Evolutionary conservation across 1,139 yeast species (phyloP).

Genomic region (Kluyveromyces sp.): DNA sequence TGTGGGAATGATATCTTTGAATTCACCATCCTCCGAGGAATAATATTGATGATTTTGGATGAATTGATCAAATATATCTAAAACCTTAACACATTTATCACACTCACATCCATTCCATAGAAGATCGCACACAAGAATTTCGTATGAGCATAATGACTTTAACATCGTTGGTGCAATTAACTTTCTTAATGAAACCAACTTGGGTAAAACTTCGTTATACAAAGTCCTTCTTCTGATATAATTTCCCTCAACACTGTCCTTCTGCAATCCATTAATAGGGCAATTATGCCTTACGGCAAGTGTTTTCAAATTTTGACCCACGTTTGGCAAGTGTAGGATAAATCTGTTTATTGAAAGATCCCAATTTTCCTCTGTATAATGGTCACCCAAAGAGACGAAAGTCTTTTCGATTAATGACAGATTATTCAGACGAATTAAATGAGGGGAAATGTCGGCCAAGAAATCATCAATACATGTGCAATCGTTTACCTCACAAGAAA

Average conservation of each 20-base stretch:
- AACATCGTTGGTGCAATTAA: conserved; percentile 52
- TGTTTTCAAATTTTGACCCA: conserved; percentile 27
- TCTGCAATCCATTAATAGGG: conserved; percentile 40
- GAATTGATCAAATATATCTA: conserved; percentile 48
- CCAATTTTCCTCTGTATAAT: conserved; percentile 47
- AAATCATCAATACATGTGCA: conserved; percentile 43
- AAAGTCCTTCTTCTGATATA: conserved; percentile 49
- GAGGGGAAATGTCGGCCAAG: conserved; percentile 28
- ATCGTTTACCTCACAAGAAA: conserved; percentile 39
- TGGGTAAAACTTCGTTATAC: conserved; percentile 43
- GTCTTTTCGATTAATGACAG: conserved; percentile 44
- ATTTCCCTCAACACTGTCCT: conserved; percentile 67
- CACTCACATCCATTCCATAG: conserved; percentile 76
- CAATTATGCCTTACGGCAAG: conserved; percentile 46
- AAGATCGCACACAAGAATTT: conserved; percentile 57
- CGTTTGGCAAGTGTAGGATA: conserved; percentile 33
- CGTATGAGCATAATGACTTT: conserved; percentile 57
- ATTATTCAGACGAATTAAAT: conserved; percentile 28
- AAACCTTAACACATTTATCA: conserved; percentile 40
- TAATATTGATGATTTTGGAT: conserved; percentile 57
- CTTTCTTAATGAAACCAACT: conserved; percentile 35
- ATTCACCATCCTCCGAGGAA: conserved; percentile 36
- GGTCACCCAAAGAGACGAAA: conserved; percentile 34
- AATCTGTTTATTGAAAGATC: conserved; percentile 45
- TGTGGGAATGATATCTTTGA: conserved; percentile 54